Base-by-base conservation (phyloP, 768 basidiomycete species). In the Amanita subjunquillea region DNA sequence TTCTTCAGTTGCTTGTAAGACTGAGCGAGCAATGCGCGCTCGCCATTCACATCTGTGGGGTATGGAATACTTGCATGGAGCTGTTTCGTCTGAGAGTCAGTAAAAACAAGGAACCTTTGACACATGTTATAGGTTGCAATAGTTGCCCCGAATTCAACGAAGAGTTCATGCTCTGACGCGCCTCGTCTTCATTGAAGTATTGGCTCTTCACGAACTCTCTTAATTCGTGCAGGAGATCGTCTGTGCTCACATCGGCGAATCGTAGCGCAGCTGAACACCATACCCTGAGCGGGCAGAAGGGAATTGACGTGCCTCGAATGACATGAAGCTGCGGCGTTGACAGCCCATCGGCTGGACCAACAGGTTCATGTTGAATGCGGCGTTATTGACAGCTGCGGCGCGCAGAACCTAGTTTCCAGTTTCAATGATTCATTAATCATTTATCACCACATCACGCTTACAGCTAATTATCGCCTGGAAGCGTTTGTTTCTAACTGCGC, bases 91-190 rank as follows among this genome's bases (percentile, higher is more conserved):
- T 0, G 73, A 70, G 56, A 72, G 56, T 85, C 82, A 10, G 79
- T 70, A 0, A 80, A 72, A 10, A 82, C 67, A 29, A 85, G 67
- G 57, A 84, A 77, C n/a, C 83, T n/a, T 71, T 17, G 81, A 83
- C 6, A 85, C 78, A 84, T 79, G 65, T 84, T 84, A 64, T 85
- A 85, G 0, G 70, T 65, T 3, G 77, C 77, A 0, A 76, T 74
- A 2, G 77, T 68, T 49, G 77, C 70, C 0, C 73, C 70, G 17
- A 74, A 77, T 59, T 85, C 83, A 36, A 79, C 75, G 37, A 82
- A 69, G 6, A 78, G 56, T 60, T 74, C 74, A 42, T 78, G 0
- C 65, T 62, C 10, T 65, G 48, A 2, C 63, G 62, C 10, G 63
- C 12, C 9, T 55, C 61, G 34, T 37, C 43, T 17, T 12, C 17